Evolutionary conservation across 495 filamentous ascomycete genomes (phyloP), one percentile per base, ranked within the genome.

Genomic region (Apodospora peruviana): DNA sequence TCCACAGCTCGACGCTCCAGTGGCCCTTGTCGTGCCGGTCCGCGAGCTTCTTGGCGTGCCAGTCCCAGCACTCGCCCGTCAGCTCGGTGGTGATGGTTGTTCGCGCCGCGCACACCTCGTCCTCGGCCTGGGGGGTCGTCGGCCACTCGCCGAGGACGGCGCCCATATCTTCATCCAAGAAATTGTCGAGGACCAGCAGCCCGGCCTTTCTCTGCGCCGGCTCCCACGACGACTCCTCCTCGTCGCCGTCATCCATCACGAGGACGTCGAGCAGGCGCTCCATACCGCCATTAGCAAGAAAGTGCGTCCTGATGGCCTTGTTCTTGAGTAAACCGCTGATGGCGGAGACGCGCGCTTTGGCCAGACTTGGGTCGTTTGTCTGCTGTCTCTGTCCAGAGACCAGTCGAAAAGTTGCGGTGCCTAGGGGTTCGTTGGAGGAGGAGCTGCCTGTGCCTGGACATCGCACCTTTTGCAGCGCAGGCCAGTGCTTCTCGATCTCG

Each of bases 131-230:
- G n/a, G 8, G 35, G n/a, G 34, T 40, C 5, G 24, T 49, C 2
- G 75, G 77, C 72, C 75, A 81, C 45, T 73, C 53, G 4, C 75
- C 75, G 2, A 74, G 38, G 4, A 62, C 57, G 1, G 76, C 76
- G 32, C 78, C 74, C 73, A 82, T 79, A 20, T 76, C 70, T 36
- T 75, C 72, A 60, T 83, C 80, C 17, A 84, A 64, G 40, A 84
- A 83, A 47, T 72, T 78, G 50, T 85, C 81, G 7, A 75, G 63
- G 17, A 83, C 60, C 41, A 83, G 71, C 17, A 74, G 64, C 1
- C 66, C 76, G 12, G 75, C 72, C 50, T 68, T 72, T 23, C 58
- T 64, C 42, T 69, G 61, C 22, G 71, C 51, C 3, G 53, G 51
- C 43, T 73, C 68, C 64, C 70, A 77, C 5, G 60, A 63, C 10